Percentiles rank a stretch among this genome's conserved stretches.
phyloP scores from a whole-genome alignment of 2,329 filamentous ascomycete species.

The Neonectria coccinea region DNA sequence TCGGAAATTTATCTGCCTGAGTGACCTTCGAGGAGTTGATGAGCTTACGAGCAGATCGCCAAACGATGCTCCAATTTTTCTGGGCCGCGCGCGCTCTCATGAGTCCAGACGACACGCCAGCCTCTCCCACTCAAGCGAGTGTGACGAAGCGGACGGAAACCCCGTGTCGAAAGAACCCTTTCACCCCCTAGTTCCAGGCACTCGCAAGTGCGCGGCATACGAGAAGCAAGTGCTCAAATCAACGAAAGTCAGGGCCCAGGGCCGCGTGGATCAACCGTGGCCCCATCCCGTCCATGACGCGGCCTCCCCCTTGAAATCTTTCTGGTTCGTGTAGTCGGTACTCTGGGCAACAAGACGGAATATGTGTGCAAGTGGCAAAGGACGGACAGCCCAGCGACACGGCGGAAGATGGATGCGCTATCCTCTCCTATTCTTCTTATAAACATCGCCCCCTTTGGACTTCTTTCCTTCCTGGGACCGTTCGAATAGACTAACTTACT shows the following conservation, averaged over 20 bases:
- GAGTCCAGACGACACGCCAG: background rate
- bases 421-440: background rate
- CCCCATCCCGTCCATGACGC: conserved; percentile 27
- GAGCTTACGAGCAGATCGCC: background rate
- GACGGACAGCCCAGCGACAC: background rate
- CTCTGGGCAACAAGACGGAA: too few relatives aligned
- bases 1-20: background rate
- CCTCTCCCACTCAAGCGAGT: conserved; percentile 1
- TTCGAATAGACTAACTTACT: background rate
- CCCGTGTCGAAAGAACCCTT: conserved; percentile 1
- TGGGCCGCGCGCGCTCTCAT: background rate
- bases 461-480: background rate
- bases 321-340: background rate
- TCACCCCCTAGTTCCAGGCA: background rate
- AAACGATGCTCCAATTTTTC: background rate
- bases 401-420: background rate
- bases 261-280: conserved; percentile 24
- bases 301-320: conserved; percentile 25
- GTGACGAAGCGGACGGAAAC: background rate
- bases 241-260: conserved; percentile 2
- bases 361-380: too few relatives aligned
- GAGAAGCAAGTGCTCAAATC: conserved; percentile 14
- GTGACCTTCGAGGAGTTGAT: too few relatives aligned
- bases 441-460: background rate
- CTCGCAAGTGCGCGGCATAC: conserved; percentile 1